These are phyloP conservation scores for Musa balbisiana DNA, from an alignment of 202 grass and related monocot species.

Conservation along the genomic window DNA sequence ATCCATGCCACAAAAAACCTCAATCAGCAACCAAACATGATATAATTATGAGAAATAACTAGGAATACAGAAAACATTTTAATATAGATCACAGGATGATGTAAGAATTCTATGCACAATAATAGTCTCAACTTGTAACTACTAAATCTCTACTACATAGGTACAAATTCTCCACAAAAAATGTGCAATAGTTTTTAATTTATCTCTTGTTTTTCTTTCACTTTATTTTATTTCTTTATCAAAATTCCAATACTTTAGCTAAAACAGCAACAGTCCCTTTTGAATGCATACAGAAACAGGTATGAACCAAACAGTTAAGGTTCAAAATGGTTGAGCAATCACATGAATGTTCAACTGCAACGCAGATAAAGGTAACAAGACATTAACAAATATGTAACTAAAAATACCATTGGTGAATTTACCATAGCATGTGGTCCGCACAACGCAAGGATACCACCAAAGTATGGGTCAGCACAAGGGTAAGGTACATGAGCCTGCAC, in stretches of 20 bases:
- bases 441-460: slow-evolving; percentile 41
- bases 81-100: too few species aligned
- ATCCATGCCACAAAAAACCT: too few species aligned
- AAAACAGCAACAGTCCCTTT: not conserved
- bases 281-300: not conserved
- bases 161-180: too few species aligned
- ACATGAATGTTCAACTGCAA: not conserved
- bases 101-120: too few species aligned
- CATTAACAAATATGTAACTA: not conserved
- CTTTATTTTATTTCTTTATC: not conserved
- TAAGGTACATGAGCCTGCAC: slow-evolving; percentile 52
- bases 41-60: too few species aligned
- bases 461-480: slow-evolving; percentile 38
- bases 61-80: too few species aligned
- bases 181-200: not conserved
- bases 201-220: not conserved
- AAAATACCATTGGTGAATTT: slow-evolving; percentile 14
- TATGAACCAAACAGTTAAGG: too few species aligned
- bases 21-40: too few species aligned
- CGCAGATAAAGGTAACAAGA: slow-evolving; percentile 3
- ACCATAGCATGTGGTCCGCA: slow-evolving; percentile 40
- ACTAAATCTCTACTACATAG: too few species aligned
- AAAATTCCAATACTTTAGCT: too few species aligned
- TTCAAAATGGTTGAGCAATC: not conserved
- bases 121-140: too few species aligned